These are phyloP conservation scores for Hyparrhenia diplandra DNA, from an alignment of 176 grass and related monocot genomes.

Conservation along the genomic window DNA sequence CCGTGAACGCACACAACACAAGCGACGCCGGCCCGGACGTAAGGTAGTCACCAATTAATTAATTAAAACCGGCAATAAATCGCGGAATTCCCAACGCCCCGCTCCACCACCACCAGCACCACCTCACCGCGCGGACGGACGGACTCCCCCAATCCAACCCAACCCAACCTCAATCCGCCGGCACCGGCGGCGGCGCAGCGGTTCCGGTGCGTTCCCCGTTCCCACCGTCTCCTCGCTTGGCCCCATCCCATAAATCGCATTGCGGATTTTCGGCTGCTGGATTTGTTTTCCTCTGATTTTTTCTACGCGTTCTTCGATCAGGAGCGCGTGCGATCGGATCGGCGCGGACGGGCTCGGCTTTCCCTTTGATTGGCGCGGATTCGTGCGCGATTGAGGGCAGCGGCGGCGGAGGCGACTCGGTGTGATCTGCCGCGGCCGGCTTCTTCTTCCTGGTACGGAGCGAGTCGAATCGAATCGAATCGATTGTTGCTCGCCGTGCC, in stretches of 20 bases:
- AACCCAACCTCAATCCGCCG: neutral
- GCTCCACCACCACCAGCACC: too few relatives aligned
- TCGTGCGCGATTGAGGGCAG: neutral
- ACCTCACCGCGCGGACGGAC: neutral
- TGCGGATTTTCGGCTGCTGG: neutral
- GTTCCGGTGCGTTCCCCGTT: neutral
- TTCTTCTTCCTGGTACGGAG: neutral
- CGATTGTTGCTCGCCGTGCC: neutral
- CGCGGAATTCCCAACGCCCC: conserved; percentile 33
- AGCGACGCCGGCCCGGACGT: too few relatives aligned
- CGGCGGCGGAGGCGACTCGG: neutral
- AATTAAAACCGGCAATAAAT: conserved; percentile 23
- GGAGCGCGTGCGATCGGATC: neutral
- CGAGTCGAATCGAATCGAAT: neutral
- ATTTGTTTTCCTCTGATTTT: neutral
- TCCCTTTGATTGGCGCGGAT: neutral
- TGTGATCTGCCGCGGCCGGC: neutral
- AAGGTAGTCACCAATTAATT: neutral
- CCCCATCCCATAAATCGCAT: neutral
- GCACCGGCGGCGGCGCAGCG: neutral
- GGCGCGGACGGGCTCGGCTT: neutral
- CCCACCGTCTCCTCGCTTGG: neutral
- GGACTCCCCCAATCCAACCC: conserved; percentile 18
- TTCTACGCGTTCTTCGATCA: neutral
- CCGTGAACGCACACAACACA: neutral